These are phyloP conservation scores for Nepenthes alata DNA, from an alignment of 179 eudicot species.

Conservation along the genomic window DNA sequence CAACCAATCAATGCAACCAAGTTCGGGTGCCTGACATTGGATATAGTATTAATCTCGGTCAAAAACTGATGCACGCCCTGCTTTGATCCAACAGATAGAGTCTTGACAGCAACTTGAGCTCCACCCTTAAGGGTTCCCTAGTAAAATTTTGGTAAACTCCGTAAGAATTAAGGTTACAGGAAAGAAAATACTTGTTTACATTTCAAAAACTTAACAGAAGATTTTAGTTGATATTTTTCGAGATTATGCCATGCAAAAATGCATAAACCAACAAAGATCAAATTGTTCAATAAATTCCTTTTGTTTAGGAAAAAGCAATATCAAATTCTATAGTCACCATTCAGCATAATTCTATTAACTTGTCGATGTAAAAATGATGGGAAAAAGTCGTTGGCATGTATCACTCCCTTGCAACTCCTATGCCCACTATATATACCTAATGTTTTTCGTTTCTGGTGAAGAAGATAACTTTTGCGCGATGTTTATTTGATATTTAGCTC, in stretches of 20 bases:
- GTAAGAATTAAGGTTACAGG: not conserved
- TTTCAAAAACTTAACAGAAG: not conserved
- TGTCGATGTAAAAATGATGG: no score
- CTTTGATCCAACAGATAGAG: slow-evolving; percentile 71
- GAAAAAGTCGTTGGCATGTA: no score
- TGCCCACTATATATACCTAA: no score
- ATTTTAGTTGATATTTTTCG: not conserved
- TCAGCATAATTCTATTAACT: no score
- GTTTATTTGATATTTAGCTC: no score
- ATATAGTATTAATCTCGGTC: slow-evolving; percentile 62
- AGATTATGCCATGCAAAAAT: not conserved
- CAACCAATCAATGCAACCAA: slow-evolving; percentile 83
- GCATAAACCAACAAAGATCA: not conserved
- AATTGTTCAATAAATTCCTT: not conserved
- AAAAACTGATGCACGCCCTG: slow-evolving; percentile 78
- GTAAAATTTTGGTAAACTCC: slow-evolving; percentile 1
- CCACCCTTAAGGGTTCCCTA: slow-evolving; percentile 67
- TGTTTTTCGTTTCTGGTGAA: no score
- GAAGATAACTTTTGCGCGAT: no score
- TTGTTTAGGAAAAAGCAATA: not conserved
- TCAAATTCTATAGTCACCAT: not conserved
- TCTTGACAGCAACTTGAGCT: slow-evolving; percentile 61
- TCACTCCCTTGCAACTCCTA: no score
- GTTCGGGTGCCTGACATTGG: slow-evolving; percentile 70
- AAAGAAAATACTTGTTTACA: not conserved